A percentile compares a stretch with the other conserved stretches of the same genome.
These are phyloP conservation scores for Pythium phragmitis DNA, from an alignment of 352 stramenopile genomes.

Conservation along the genomic window DNA sequence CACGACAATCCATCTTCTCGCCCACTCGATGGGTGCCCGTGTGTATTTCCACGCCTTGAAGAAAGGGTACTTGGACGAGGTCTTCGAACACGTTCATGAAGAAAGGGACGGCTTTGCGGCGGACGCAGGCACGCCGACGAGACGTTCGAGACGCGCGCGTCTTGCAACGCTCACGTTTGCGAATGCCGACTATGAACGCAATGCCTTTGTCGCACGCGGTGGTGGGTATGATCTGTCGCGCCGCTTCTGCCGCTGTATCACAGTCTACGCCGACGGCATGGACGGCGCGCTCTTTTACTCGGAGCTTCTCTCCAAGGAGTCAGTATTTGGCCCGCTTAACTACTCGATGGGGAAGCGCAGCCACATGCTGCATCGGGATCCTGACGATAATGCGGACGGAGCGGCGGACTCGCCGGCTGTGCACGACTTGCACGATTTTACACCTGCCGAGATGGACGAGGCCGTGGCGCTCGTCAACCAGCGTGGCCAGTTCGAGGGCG, in stretches of 20 bases:
- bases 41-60: slow-evolving; percentile 35
- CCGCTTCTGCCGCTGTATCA: slow-evolving; percentile 38
- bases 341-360: slow-evolving; percentile 31
- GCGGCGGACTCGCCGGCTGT: neutral
- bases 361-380: slow-evolving; percentile 27
- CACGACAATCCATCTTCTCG: slow-evolving; percentile 35
- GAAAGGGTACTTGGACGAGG: slow-evolving; percentile 22
- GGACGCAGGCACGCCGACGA: neutral
- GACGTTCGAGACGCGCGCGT: neutral
- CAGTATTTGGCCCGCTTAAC: slow-evolving; percentile 27
- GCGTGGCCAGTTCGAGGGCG: slow-evolving; percentile 47
- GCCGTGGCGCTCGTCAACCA: slow-evolving; percentile 60
- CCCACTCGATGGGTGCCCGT: slow-evolving; percentile 41
- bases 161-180: slow-evolving; percentile 22
- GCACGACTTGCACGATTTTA: slow-evolving; percentile 8
- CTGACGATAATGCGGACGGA: neutral
- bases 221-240: slow-evolving; percentile 23
- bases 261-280: slow-evolving; percentile 45
- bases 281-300: slow-evolving; percentile 46
- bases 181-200: slow-evolving; percentile 23
- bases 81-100: slow-evolving; percentile 29
- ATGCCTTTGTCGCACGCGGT: slow-evolving; percentile 20
- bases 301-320: slow-evolving; percentile 30
- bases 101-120: neutral
- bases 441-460: slow-evolving; percentile 44